Evolutionary conservation across 2,329 filamentous ascomycete species (phyloP).

Genomic region (Aspergillus quadrilineatus): DNA sequence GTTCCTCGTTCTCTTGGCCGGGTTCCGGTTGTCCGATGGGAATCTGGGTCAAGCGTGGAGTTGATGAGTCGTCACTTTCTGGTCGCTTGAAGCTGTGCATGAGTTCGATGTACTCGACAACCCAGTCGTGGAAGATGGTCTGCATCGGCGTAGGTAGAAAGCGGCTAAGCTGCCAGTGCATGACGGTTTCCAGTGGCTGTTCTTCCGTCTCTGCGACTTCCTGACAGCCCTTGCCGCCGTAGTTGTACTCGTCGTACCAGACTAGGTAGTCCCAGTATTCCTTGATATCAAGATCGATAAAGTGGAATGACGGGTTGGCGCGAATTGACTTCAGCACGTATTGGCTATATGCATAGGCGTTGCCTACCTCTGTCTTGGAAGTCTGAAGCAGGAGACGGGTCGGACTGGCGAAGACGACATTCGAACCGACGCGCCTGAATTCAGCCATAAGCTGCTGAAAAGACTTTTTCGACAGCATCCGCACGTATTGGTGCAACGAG

Average conservation of each 20-base stretch:
- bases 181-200: constrained; percentile 83
- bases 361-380: constrained; percentile 93
- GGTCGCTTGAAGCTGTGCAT: constrained; percentile 87
- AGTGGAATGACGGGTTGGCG: constrained; percentile 91
- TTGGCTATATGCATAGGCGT: constrained; percentile 93
- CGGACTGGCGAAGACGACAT: constrained; percentile 90
- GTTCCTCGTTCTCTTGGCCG: constrained; percentile 60
- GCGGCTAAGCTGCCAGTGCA: constrained; percentile 96
- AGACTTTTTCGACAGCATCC: constrained; percentile 97
- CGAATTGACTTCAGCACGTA: constrained; percentile 98
- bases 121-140: constrained; percentile 83
- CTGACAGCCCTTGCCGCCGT: constrained; percentile 87
- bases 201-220: constrained; percentile 74
- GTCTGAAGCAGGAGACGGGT: constrained; percentile 91
- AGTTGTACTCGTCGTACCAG: constrained; percentile 99
- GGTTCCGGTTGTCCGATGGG: constrained; percentile 55
- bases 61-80: constrained; percentile 60
- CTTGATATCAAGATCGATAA: constrained; percentile 93
- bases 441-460: constrained; percentile 96
- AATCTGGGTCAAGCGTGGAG: constrained; percentile 60
- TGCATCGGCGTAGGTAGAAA: constrained; percentile 82
- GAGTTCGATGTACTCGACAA: constrained; percentile 89
- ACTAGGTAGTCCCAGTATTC: constrained; percentile 99
- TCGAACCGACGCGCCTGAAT: constrained; percentile 90
- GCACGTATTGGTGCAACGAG: constrained; percentile 92